phyloP scores from a whole-genome alignment of 345 rosid species.

The Limnanthes douglasii region DNA sequence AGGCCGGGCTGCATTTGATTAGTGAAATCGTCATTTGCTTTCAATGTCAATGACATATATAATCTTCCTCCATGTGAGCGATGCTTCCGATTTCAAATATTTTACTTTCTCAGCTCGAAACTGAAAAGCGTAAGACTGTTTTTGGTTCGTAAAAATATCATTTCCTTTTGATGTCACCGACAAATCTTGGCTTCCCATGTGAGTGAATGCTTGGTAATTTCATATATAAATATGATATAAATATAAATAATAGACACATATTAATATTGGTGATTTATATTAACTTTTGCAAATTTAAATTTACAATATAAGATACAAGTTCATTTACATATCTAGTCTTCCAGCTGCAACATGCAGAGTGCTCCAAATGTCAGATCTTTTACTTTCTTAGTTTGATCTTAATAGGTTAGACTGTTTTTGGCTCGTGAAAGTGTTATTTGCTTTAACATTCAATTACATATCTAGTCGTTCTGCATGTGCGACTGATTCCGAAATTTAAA shows the following conservation, averaged over 20 bases:
- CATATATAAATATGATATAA: background rate
- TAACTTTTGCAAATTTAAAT: too few species aligned
- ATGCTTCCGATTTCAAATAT: background rate
- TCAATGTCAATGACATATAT: background rate
- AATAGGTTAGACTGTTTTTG: background rate
- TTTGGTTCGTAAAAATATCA: background rate
- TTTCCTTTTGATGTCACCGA: background rate
- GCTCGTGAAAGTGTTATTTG: background rate
- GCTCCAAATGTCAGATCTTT: constrained; percentile 1
- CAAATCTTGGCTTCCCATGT: background rate
- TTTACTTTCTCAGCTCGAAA: background rate
- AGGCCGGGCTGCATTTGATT: background rate
- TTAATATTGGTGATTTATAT: too few species aligned
- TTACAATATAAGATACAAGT: too few species aligned
- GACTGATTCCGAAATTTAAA: background rate
- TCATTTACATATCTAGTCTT: constrained; percentile 79
- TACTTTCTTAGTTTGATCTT: background rate
- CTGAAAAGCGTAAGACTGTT: background rate
- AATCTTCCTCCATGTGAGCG: background rate
- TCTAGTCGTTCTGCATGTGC: background rate
- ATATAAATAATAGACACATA: too few species aligned
- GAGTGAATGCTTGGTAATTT: background rate
- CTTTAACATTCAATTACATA: background rate
- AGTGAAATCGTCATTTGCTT: background rate
- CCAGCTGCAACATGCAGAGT: constrained; percentile 94